Evolutionary conservation across 192 early-diverging fungal species (phyloP), one percentile per base, ranked within the genome.

Genomic region (Umbelopsis ramanniana): DNA sequence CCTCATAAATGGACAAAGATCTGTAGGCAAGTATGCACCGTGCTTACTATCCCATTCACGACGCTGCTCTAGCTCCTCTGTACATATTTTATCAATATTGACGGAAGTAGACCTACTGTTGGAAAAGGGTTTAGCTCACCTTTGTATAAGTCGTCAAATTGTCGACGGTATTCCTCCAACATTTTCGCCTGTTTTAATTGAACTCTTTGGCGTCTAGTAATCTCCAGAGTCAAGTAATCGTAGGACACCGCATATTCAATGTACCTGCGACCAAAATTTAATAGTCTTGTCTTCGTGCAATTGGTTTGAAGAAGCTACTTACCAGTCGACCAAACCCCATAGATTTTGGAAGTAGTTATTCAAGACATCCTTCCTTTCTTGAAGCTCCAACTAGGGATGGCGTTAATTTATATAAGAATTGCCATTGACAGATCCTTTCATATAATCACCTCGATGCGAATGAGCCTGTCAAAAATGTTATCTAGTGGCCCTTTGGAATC

Each of bases 11-110:
- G 77, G 66, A 50, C 77, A 79, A 10, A 79, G 29, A 4, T 67
- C 77, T 9, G 74, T 66, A 21, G 77, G 77, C 29, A 79, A 72
- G 71, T 74, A 79, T 40, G 74, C 52, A 10, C 72, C 77, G 23
- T 79, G 77, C 33, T 79, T 66, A 5, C 22, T 46, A 22, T 57
- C 40, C 77, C 77, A 79, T 43, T 52, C 12, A 33, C 52, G 19
- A 14, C 77, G 38, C 35, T 79, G 50, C 48, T 79, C 68, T 45
- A 74, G 19, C 46, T 79, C 77, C 38, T 74, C 76, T 78, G 24
- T 15, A 50, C 6, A 40, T 2, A 53, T 24, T 67, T n/a, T 22
- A 33, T 23, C 7, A 63, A 26, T 37, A n/a, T 29, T 17, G 46
- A 29, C 11, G 26, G 22, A n/a, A 0, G 14, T 26, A 35, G 8